Evolutionary conservation across 495 filamentous ascomycete genomes (phyloP), one percentile per base, ranked within the genome.

Genomic region (Terfezia boudieri): DNA sequence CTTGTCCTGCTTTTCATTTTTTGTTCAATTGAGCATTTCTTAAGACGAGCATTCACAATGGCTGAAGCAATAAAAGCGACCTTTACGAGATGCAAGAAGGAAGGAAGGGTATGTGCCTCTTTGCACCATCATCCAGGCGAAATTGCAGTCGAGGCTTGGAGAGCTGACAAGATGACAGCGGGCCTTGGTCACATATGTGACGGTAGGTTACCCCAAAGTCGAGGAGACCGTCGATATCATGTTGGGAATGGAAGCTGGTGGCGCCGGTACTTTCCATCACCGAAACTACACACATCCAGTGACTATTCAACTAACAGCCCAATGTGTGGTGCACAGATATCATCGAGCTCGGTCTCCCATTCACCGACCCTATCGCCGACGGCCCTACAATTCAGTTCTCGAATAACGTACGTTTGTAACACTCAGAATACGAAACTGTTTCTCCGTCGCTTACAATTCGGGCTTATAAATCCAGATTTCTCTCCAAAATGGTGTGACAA

Each of bases 301-400:
- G 7, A 7, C 26, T 0, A 32, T 32, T 7, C 7, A 32, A 32
- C 26, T 32, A 32, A 32, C 9, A 50, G 23, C 51, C 36, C 49
- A 56, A 32, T n/a, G 11, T 50, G 22, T 37, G 11, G 36, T 49
- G 38, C 51, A 9, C 57, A 83, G 84, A 89, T 66, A 67, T 89
- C 56, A 85, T 89, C 56, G 84, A 89, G 66, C 74, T 89, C 54
- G 86, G 87, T 49, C 73, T 94, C 43, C 92, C 92, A 49, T 99
- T 99, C 74, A 95, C 92, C 52, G 90, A 99, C 64, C 90, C 90
- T 20, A 95, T 94, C 69, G 88, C 87, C 54, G 88, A 95, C 68
- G 88, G 88, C 9, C 87, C 88, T 9, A 92, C 86, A 4, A 94
- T 95, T 60, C 88, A 95, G 68, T 89, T 79, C 56, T 73, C 88